Conservation (phyloP, 306 rosid species). For the Glycine latifolia region DNA sequence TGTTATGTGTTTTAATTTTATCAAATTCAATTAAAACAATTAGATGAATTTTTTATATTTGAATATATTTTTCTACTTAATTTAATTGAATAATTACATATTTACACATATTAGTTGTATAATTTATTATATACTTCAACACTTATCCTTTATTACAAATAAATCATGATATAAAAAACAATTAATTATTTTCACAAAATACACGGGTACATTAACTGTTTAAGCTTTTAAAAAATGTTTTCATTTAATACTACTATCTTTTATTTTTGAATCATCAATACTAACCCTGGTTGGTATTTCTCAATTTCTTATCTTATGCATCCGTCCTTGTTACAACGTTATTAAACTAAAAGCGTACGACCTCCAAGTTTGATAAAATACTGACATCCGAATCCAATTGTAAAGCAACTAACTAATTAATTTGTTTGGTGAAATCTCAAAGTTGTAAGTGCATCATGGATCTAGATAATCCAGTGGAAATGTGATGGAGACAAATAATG, state of each 20-base stretch:
- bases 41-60: not conserved
- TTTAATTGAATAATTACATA: not conserved
- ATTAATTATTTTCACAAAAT: too few species aligned
- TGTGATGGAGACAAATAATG: not conserved
- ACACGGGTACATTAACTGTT: not conserved
- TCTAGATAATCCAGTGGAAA: not conserved
- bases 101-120: not conserved
- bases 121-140: too few species aligned
- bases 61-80: not conserved
- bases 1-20: too few species aligned
- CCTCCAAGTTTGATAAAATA: not conserved
- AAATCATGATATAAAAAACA: not conserved
- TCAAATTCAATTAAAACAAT: not conserved
- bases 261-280: not conserved
- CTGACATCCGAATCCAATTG: slow-evolving; percentile 20
- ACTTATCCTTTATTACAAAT: not conserved
- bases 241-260: not conserved
- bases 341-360: not conserved
- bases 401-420: slow-evolving; percentile 17
- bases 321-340: not conserved
- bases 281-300: not conserved
- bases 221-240: not conserved
- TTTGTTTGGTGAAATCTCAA: not conserved
- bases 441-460: not conserved
- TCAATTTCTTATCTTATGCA: not conserved